phyloP scores from a whole-genome alignment of 2,329 filamentous ascomycete genomes.

The Botrytis elliptica region DNA sequence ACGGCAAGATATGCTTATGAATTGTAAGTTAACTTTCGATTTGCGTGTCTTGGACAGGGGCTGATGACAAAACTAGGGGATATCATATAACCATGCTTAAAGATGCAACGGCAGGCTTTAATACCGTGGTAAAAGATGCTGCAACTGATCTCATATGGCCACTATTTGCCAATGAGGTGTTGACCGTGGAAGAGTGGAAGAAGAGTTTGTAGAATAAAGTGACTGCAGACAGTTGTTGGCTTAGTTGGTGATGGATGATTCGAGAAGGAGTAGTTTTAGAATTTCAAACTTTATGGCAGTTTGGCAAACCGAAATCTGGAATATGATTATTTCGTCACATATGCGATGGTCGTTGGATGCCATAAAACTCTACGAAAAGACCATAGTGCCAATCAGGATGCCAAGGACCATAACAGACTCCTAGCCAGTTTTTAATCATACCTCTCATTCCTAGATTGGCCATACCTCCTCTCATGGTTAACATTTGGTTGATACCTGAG shows the following conservation, averaged over 20 bases:
- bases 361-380: slow-evolving; percentile 11
- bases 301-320: background rate
- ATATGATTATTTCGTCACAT: slow-evolving; percentile 16
- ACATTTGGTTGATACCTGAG: slow-evolving; percentile 31
- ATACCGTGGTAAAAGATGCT: slow-evolving; percentile 29
- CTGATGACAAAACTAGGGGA: slow-evolving; percentile 26
- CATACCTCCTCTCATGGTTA: slow-evolving; percentile 27
- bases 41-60: background rate
- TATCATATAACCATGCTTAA: slow-evolving; percentile 35
- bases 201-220: slow-evolving; percentile 22
- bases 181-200: slow-evolving; percentile 33
- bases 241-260: background rate
- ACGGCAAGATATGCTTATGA: slow-evolving; percentile 41
- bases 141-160: slow-evolving; percentile 36
- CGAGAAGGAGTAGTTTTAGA: background rate
- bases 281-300: background rate
- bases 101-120: slow-evolving; percentile 36
- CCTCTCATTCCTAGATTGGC: slow-evolving; percentile 28
- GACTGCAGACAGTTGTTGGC: too few species aligned
- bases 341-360: background rate
- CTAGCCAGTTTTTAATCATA: slow-evolving; percentile 29
- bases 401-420: slow-evolving; percentile 30
- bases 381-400: slow-evolving; percentile 23
- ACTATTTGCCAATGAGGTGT: slow-evolving; percentile 33
- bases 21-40: slow-evolving; percentile 24